Percentiles rank a stretch among this genome's conserved stretches.
Evolutionary conservation across 345 rosid genomes (phyloP).

Genomic region (Citrus australasica): DNA sequence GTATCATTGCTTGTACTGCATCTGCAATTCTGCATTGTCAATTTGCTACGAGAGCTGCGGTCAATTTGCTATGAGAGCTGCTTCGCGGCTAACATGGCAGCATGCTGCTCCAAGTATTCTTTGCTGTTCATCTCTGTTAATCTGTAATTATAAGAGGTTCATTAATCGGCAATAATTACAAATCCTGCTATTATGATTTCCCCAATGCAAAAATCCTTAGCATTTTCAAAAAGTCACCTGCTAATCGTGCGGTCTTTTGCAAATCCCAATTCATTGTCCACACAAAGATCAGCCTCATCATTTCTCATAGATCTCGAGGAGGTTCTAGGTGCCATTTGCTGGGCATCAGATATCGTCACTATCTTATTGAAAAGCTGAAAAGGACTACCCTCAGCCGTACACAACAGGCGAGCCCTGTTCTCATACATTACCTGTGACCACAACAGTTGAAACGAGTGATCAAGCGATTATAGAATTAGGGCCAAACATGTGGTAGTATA

Average conservation of each 20-base stretch:
- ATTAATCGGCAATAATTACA: not conserved
- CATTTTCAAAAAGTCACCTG: slow-evolving; percentile 38
- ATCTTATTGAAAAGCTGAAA: slow-evolving; percentile 61
- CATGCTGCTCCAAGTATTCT: slow-evolving; percentile 83
- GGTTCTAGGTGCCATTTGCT: slow-evolving; percentile 72
- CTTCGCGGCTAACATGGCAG: slow-evolving; percentile 32
- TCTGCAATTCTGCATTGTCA: slow-evolving; percentile 1
- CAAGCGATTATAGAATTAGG: not conserved
- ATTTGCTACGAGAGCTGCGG: slow-evolving; percentile 12
- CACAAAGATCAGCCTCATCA: slow-evolving; percentile 80
- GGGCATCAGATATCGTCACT: slow-evolving; percentile 76
- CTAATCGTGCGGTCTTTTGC: slow-evolving; percentile 97
- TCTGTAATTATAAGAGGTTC: slow-evolving; percentile 34
- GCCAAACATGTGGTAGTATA: not conserved
- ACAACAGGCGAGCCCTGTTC: slow-evolving; percentile 71
- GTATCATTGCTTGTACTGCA: not conserved
- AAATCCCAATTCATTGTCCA: slow-evolving; percentile 94
- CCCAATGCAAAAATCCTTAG: not conserved
- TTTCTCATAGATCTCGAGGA: slow-evolving; percentile 76
- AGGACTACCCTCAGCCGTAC: slow-evolving; percentile 89
- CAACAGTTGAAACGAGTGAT: not conserved
- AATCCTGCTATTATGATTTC: no score
- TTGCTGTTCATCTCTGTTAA: slow-evolving; percentile 96
- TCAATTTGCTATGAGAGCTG: slow-evolving; percentile 11
- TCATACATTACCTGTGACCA: slow-evolving; percentile 88